These are phyloP conservation scores for Aspergillus carbonarius DNA, from an alignment of 2,329 filamentous ascomycete genomes.

Conservation along the genomic window DNA sequence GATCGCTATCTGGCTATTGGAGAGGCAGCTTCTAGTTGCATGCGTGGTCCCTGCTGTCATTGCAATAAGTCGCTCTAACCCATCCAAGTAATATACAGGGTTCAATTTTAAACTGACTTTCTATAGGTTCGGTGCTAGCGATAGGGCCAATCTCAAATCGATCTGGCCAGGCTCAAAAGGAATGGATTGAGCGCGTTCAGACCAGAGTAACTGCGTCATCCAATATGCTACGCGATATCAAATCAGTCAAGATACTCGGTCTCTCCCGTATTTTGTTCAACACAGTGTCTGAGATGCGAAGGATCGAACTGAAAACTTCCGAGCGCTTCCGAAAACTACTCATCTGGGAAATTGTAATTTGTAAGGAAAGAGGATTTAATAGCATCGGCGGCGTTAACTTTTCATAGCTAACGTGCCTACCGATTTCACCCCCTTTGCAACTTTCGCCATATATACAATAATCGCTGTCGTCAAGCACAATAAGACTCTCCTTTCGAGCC, in stretches of 20 bases:
- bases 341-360: conserved; percentile 10
- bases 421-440: conserved; percentile 32
- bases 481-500: conserved; percentile 19
- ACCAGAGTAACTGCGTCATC: conserved; percentile 6
- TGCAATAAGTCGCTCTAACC: conserved; percentile 23
- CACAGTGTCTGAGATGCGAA: conserved; percentile 25
- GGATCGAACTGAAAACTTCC: conserved; percentile 12
- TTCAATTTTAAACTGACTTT: not conserved
- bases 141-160: conserved; percentile 7
- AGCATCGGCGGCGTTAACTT: not conserved
- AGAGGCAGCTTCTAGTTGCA: conserved; percentile 33
- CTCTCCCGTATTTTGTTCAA: conserved; percentile 33
- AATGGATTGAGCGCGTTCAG: not conserved
- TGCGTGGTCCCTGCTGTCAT: conserved; percentile 36
- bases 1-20: conserved; percentile 37
- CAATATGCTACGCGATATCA: conserved; percentile 38
- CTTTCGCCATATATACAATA: conserved; percentile 23
- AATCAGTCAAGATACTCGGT: conserved; percentile 45
- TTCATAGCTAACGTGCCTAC: conserved; percentile 15
- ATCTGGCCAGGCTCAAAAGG: not conserved
- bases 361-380: conserved; percentile 1
- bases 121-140: not conserved
- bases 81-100: not conserved
- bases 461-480: conserved; percentile 13
- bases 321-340: conserved; percentile 14